Percentiles rank a stretch among this genome's conserved stretches.
Conservation (phyloP, 1,139 yeast genomes). For the Candida sanyaensis region DNA sequence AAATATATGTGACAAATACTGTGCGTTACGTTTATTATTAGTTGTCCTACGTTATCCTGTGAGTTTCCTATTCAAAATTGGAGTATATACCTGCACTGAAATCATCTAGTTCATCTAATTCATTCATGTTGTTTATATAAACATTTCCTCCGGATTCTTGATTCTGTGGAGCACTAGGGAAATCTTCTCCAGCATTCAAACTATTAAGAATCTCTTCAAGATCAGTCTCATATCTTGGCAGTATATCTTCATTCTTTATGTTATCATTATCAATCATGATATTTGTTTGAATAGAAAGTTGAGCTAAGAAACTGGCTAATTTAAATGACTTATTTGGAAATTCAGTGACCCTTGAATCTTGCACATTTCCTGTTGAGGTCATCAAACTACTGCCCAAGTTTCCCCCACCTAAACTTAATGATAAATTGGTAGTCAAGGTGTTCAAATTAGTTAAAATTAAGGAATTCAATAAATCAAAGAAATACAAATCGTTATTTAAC, state of each 20-base stretch:
- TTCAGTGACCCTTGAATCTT: conserved; percentile 19
- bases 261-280: conserved; percentile 48
- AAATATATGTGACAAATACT: too few species aligned
- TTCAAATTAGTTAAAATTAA: conserved; percentile 30
- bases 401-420: conserved; percentile 22
- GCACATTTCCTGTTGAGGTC: conserved; percentile 11
- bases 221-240: conserved; percentile 25
- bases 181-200: conserved; percentile 10
- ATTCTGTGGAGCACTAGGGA: conserved; percentile 32
- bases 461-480: conserved; percentile 30
- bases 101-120: conserved; percentile 73
- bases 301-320: conserved; percentile 70
- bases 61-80: conserved; percentile 55
- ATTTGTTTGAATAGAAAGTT: conserved; percentile 65
- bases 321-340: conserved; percentile 38
- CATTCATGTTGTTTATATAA: conserved; percentile 48
- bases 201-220: conserved; percentile 19
- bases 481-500: conserved; percentile 27
- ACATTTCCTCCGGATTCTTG: conserved; percentile 43
- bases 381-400: conserved; percentile 12
- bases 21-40: not conserved
- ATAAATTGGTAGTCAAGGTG: conserved; percentile 32
- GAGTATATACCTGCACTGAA: conserved; percentile 90
- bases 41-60: not conserved
- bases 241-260: conserved; percentile 14